Base-by-base conservation (phyloP, 2,329 filamentous ascomycete species). In the Thielaviopsis punctulata region DNA sequence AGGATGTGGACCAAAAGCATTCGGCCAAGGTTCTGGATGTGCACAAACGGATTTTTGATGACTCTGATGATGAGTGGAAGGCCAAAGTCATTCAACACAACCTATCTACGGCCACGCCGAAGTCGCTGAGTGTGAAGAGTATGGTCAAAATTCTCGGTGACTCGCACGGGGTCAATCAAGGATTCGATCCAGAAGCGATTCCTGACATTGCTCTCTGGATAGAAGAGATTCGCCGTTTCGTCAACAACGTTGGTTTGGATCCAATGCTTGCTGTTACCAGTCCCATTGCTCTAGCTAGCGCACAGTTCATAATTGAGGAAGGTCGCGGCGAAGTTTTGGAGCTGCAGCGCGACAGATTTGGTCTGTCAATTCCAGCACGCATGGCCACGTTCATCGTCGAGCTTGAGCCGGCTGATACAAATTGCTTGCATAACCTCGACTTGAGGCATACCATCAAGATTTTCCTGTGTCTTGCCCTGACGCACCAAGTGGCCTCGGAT, bases 181-280 rank as follows among this genome's bases (percentile, higher is more conserved):
- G 55, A 59, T 1, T 60, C 63, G 1, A 58, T 63, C 1, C 56
- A 62, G 1, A 64, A 69, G 55, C 68, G 72, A 10, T 64, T 90
- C 4, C 69, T 92, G 36, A 86, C 87, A 0, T 73, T 73, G 57
- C 66, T 70, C 0, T 76, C 9, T 95, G 89, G 88, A 71, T 74
- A 58, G 59, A 70, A 13, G 75, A 84, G 13, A 64, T 95, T 2
- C 60, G 63, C 0, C 67, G 66, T 1, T 21, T 47, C 4, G 73
- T 57, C 56, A 1, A 62, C 61, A 15, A 63, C 87, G 53, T 64
- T 84, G 5, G 63, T 1, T 73, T 80, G 2, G 76, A 77, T 55
- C 69, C 76, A 4, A 80, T 86, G 0, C 66, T 94, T 2, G 78
- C 86, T 0, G 76, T 95, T 4, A 86, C 82, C 2, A 89, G 80